Base-by-base conservation (phyloP, 2,329 filamentous ascomycete genomes). In the Thelonectria blattea region DNA sequence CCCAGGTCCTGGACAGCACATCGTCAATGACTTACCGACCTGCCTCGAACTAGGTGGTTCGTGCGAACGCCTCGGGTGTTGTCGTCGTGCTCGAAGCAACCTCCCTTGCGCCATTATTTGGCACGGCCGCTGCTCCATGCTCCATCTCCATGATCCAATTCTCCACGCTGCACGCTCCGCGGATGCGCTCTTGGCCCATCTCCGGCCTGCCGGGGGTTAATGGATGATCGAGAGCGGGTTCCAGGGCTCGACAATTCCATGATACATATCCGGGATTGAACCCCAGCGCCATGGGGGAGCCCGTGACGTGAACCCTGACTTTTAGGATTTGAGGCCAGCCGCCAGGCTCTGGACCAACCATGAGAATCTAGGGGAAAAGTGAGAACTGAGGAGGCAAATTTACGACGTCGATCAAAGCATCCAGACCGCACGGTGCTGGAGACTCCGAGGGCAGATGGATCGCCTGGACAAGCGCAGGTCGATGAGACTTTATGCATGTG, bases 401-500 rank as follows among this genome's bases (percentile, higher is more conserved):
- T 27, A 47, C 24, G 41, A 34, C 18, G 32, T 20, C 41, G 47
- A 48, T 43, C 41, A 52, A 46, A 52, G 22, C 14, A 41, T 46
- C 47, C 34, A 41, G 27, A 47, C 43, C 18, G 30, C 17, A 32
- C 54, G 34, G 47, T 52, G 45, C 45, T 37, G 41, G 14, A 41
- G 52, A 52, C 49, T 49, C 53, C 50, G 45, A 52, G 34, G 27
- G 46, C 50, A 67, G 37, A 51, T 56, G 52, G 56, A 65, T 62
- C 47, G 63, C 59, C 63, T 61, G 60, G 55, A 37, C 63, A 63
- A 56, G 62, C 48, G 60, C 59, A 56, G 58, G 52, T 58, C 49
- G 43, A 67, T 63, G 61, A 62, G 65, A 57, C 65, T 65, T 65
- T 58, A 73, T 73, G 71, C 71, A 73, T 64, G 64, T 58, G 69